These are phyloP conservation scores for Mucor circinelloides DNA, from an alignment of 371 early-diverging fungal species.

Conservation along the genomic window DNA sequence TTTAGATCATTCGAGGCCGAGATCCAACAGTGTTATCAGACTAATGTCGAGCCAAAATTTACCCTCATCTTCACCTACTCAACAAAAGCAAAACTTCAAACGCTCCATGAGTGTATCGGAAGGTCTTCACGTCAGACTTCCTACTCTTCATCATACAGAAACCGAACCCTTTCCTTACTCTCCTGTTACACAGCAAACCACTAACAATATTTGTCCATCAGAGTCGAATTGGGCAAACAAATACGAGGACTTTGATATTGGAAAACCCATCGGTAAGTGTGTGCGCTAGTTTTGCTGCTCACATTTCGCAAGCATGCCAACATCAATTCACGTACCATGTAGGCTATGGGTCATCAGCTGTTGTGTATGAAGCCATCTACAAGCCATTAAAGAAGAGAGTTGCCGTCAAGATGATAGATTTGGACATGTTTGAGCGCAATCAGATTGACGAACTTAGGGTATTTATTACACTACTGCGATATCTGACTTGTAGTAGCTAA, in stretches of 20 bases:
- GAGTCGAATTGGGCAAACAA: slow-evolving; percentile 39
- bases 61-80: slow-evolving; percentile 4
- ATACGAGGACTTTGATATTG: slow-evolving; percentile 50
- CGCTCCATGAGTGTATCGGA: slow-evolving; percentile 25
- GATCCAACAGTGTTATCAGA: slow-evolving; percentile 18
- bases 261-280: slow-evolving; percentile 37
- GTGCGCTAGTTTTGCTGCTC: not conserved
- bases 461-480: slow-evolving; percentile 14
- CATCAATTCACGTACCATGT: not conserved
- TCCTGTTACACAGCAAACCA: slow-evolving; percentile 1
- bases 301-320: not conserved
- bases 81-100: slow-evolving; percentile 8
- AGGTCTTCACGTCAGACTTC: slow-evolving; percentile 22
- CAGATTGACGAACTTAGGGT: slow-evolving; percentile 92
- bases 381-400: slow-evolving; percentile 73
- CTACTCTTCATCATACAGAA: slow-evolving; percentile 19
- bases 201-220: slow-evolving; percentile 13
- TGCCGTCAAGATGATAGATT: slow-evolving; percentile 87
- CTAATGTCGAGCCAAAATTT: slow-evolving; percentile 9
- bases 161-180: slow-evolving; percentile 10
- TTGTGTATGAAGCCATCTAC: slow-evolving; percentile 82
- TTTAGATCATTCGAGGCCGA: slow-evolving; percentile 2
- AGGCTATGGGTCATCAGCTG: slow-evolving; percentile 92
- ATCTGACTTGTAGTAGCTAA: not conserved
- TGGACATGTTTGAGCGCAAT: slow-evolving; percentile 92